Percentiles rank a stretch among this genome's conserved stretches.
These are phyloP conservation scores for Telfairia occidentalis DNA, from an alignment of 331 rosid genomes.

Conservation along the genomic window DNA sequence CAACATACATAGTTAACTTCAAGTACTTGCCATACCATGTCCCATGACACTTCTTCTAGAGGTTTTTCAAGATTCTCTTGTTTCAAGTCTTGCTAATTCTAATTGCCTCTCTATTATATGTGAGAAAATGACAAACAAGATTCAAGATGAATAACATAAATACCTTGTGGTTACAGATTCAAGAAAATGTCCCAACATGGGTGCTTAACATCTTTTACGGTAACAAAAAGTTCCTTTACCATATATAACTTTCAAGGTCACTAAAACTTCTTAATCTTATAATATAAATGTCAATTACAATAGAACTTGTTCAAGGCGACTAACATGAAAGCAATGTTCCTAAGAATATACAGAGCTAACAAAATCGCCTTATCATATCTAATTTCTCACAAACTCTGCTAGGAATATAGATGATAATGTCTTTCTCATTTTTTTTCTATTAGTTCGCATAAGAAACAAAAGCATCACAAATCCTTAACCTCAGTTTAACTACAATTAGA, in stretches of 20 bases:
- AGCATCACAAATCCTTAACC: no score
- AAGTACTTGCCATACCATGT: constrained; percentile 38
- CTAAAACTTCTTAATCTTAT: background rate
- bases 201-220: background rate
- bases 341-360: background rate
- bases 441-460: no score
- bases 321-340: background rate
- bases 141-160: background rate
- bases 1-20: background rate
- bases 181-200: background rate
- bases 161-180: background rate
- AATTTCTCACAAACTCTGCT: no score
- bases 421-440: no score
- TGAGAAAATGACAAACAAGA: background rate
- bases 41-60: constrained; percentile 89
- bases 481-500: no score
- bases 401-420: no score
- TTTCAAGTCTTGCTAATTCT: constrained; percentile 51
- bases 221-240: background rate
- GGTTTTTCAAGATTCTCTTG: constrained; percentile 80
- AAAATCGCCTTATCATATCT: background rate
- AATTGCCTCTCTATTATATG: constrained; percentile 61
- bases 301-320: background rate
- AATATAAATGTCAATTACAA: background rate
- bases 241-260: background rate